Base-by-base conservation (phyloP, 345 rosid genomes). In the Ceriops tagal region DNA sequence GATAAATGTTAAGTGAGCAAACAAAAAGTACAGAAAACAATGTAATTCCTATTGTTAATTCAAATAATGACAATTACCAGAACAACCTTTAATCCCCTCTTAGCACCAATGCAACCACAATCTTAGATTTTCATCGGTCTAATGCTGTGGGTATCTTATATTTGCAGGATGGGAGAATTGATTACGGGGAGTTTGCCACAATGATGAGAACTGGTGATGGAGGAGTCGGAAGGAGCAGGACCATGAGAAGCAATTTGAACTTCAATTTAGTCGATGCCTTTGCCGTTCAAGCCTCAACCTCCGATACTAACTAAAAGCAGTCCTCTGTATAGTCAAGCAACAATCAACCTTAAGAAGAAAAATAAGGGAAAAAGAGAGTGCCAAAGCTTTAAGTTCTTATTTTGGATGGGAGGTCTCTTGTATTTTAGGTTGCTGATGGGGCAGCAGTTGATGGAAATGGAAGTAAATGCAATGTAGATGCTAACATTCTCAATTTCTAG, bases 181-280 rank as follows among this genome's bases (percentile, higher is more conserved):
- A 91, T 75, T 93, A 88, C 46, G 82, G 76, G 10, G 97, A 93
- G 83, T 93, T 93, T 71, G 71, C 90, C 4, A 89, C 96, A 3
- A 93, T 91, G 97, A 93, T 92, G 97, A 91, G 81, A 81, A 82
- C 77, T 71, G 84, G 89, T 6, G 92, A 88, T 55, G 88, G 78
- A 59, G 90, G 82, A 26, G 75, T 83, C 55, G 96, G 92, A 13
- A 82, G 86, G 73, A 89, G 78, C 79, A 82, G 90, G 76, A 87
- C 96, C 0, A 87, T 88, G 97, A 92, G 87, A 83, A 83, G 73
- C 75, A 88, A 75, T 79, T 72, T 91, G 80, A 92, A 89, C 84
- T 82, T 89, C 63, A 84, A 72, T 32, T 27, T 92, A 27, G 96
- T 90, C 1, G 96, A 89, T 26, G 99, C 96, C 39, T 79, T 89